Conservation (phyloP, 768 basidiomycete genomes). For the Paxillus involutus region DNA sequence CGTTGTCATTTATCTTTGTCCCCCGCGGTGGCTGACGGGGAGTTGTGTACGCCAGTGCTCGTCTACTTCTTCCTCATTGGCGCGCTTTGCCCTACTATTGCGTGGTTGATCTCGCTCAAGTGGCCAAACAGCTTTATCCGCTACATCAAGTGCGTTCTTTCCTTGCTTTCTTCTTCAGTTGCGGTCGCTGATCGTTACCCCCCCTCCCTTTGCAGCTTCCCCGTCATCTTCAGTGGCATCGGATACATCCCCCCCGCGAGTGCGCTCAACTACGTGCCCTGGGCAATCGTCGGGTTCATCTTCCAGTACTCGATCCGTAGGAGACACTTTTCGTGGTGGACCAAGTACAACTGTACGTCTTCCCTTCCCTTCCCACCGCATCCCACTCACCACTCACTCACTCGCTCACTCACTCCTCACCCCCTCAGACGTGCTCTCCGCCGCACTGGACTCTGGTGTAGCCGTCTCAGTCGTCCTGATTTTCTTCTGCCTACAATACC, state of each 20-base stretch:
- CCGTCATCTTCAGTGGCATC: slow-evolving; percentile 55
- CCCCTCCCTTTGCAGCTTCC: slow-evolving; percentile 39
- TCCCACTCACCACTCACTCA: background rate
- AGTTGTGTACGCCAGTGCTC: slow-evolving; percentile 32
- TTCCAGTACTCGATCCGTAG: slow-evolving; percentile 64
- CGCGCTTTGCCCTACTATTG: slow-evolving; percentile 53
- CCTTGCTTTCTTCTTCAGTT: background rate
- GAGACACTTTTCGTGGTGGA: slow-evolving; percentile 66
- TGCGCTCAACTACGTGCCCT: slow-evolving; percentile 66
- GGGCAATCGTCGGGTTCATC: slow-evolving; percentile 63
- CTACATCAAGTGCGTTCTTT: slow-evolving; percentile 57
- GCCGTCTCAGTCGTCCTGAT: slow-evolving; percentile 55
- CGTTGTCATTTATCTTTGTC: background rate
- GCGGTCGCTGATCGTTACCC: background rate
- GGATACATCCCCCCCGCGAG: slow-evolving; percentile 64
- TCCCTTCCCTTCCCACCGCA: too few species aligned
- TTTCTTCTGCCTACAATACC: slow-evolving; percentile 67
- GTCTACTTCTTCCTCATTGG: slow-evolving; percentile 80
- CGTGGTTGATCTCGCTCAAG: slow-evolving; percentile 52
- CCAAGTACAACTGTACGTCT: slow-evolving; percentile 45
- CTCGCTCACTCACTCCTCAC: too few species aligned
- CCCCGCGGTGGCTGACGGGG: background rate
- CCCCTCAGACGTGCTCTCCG: slow-evolving; percentile 58
- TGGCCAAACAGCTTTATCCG: slow-evolving; percentile 64
- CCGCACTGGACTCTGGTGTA: slow-evolving; percentile 70